Percentiles rank a stretch among this genome's conserved stretches.
Conservation (phyloP, 139 green algal species). For the Chlorella sp. region DNA sequence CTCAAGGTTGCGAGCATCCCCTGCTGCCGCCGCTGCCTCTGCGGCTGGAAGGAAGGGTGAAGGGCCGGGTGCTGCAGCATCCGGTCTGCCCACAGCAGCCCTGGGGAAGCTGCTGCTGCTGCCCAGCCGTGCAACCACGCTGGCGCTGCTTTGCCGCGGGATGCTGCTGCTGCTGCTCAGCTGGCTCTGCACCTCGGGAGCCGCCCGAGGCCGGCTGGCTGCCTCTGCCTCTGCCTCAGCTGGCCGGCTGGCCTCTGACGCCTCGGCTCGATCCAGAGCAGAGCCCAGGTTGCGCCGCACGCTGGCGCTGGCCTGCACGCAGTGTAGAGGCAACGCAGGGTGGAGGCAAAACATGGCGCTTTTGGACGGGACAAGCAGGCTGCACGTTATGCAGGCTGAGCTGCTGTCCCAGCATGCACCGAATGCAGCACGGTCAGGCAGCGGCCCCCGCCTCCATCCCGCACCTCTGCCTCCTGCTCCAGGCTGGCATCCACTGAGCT, state of each 20-base stretch:
- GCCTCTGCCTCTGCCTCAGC: too few species aligned
- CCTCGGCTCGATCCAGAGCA: constrained; percentile 8
- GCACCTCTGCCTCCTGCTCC: not conserved
- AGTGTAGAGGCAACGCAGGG: not conserved
- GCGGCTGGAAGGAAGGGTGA: not conserved
- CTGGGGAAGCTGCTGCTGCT: not conserved
- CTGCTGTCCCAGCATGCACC: not conserved
- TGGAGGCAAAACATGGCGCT: too few species aligned
- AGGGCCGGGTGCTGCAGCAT: too few species aligned
- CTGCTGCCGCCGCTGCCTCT: not conserved
- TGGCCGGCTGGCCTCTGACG: not conserved
- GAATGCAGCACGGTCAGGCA: not conserved
- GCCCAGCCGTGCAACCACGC: not conserved
- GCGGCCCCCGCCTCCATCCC: not conserved
- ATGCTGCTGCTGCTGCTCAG: not conserved
- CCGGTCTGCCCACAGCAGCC: too few species aligned
- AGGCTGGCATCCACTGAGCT: not conserved
- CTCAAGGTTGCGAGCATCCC: not conserved
- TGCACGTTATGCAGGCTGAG: not conserved
- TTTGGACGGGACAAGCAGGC: too few species aligned
- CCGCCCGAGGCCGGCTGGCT: not conserved
- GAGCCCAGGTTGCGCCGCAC: constrained; percentile 42
- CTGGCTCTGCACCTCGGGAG: constrained; percentile 30
- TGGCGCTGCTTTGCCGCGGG: not conserved
- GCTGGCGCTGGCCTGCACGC: constrained; percentile 12